Evolutionary conservation across 495 filamentous ascomycete genomes (phyloP), one percentile per base, ranked within the genome.

Genomic region (Haplographium delicatum): DNA sequence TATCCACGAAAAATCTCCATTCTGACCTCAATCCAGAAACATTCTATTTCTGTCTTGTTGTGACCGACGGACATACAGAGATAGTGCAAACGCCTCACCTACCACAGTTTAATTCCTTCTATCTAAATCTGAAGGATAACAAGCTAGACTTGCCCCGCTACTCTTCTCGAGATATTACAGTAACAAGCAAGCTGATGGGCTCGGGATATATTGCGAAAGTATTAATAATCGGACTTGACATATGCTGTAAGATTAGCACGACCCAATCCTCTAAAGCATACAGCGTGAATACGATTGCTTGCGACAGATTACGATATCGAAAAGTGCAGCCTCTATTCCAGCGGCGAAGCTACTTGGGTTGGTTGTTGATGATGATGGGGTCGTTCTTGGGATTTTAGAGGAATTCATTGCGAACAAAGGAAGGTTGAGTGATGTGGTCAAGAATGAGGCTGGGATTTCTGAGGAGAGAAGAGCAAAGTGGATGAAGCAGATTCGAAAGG

Each of bases 401-500:
- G 47, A 46, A 34, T 45, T 51, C 22, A 51, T 51, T 33, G 39
- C 53, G n/a, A n/a, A n/a, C 18, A 49, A 18, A 34, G 39, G 20
- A 41, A 25, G 22, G 15, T 23, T 46, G 23, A 25, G 27, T 46
- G 23, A 37, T 35, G 39, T 53, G 31, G 24, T 54, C 33, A 34
- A 28, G 35, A 26, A 54, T 47, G 44, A 48, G 43, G 50, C 2
- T 34, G 44, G 49, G 39, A 38, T 39, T 52, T 37, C 37, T n/a
- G 15, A 10, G 4, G 54, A 48, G 35, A 47, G 44, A 19, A 48
- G 44, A 42, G 22, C 54, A 18, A 62, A 62, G 50, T 65, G 63
- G 63, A 34, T 47, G 22, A 27, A 27, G 33, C 60, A 65, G 43
- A 56, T 62, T 44, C 41, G 39, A 28, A 46, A 63, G 38, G 54